Evolutionary conservation across 768 basidiomycete genomes (phyloP), one percentile per base, ranked within the genome.

Genomic region (Tephrocybe rancida): DNA sequence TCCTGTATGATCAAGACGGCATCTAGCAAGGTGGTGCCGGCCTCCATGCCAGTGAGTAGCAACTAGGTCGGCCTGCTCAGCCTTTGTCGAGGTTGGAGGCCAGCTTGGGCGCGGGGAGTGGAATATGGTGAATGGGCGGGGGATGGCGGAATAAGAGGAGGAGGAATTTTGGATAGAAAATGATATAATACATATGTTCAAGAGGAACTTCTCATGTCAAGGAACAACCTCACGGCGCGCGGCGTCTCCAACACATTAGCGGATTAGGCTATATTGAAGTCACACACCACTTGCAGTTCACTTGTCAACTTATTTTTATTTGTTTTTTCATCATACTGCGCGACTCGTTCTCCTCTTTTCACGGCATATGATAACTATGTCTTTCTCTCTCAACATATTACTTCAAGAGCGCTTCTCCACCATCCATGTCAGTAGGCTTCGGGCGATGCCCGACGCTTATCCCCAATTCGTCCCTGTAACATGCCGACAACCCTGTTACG

Each of bases 1-100:
- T 61, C 62, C 18, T 55, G 55, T 27, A 68, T 64, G 35, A 54
- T 60, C 35, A 30, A 42, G 34, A 61, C 16, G 25, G 51, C 60
- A 47, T 42, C 27, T 29, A 47, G 3, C 39, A 52, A 39, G 21
- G 45, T 16, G 3, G 51, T 53, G 24, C 58, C 39, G 30, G 42
- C 32, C 35, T 56, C 50, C 60, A 55, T 58, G 46, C 47, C 45
- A 44, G 48, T 41, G 24, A 13, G 2, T 16, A n/a, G 26, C 44
- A 21, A 38, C 47, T 50, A 24, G n/a, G 49, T 46, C 44, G 58
- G 52, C 47, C 50, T 48, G 25, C 35, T 48, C 50, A 55, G 53
- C 50, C 54, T 14, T 35, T 35, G 39, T 35, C 30, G 18, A 19
- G 24, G 32, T 29, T 24, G 30, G 25, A 21, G 37, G 52, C 52